These are phyloP conservation scores for Ceriops decandra DNA, from an alignment of 345 rosid species.

Conservation along the genomic window DNA sequence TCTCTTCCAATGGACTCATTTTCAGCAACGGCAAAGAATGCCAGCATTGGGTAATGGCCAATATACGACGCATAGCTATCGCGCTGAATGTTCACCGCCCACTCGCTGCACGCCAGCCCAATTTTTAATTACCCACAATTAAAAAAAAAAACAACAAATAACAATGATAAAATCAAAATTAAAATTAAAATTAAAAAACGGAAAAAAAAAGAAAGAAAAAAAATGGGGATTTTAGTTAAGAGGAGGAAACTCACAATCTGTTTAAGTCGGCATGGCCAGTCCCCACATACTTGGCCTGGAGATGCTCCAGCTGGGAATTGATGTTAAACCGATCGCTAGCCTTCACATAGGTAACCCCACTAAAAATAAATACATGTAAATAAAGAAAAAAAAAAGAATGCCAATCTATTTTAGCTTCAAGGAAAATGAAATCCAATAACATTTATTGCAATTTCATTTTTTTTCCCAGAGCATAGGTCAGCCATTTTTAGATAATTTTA, in stretches of 20 bases:
- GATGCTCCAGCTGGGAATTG: conserved; percentile 97
- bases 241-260: conserved; percentile 59
- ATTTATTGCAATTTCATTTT: too few species aligned
- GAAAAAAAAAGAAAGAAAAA: too few species aligned
- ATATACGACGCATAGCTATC: conserved; percentile 90
- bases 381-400: too few species aligned
- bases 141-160: not conserved
- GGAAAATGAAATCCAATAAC: too few species aligned
- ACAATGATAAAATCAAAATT: not conserved
- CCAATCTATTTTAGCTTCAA: not conserved
- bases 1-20: conserved; percentile 91
- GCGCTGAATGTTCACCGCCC: conserved; percentile 91
- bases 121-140: not conserved
- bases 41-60: conserved; percentile 82
- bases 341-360: conserved; percentile 32
- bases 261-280: conserved; percentile 93
- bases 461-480: too few species aligned
- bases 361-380: too few species aligned
- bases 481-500: not conserved
- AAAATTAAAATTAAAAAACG: too few species aligned
- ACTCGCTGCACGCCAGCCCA: conserved; percentile 47
- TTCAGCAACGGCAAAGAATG: conserved; percentile 86
- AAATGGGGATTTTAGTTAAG: not conserved
- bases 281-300: conserved; percentile 95
- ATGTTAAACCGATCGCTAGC: conserved; percentile 98